These are phyloP conservation scores for Ganoderma resinaceum DNA, from an alignment of 1,284 basidiomycete genomes.

Conservation along the genomic window DNA sequence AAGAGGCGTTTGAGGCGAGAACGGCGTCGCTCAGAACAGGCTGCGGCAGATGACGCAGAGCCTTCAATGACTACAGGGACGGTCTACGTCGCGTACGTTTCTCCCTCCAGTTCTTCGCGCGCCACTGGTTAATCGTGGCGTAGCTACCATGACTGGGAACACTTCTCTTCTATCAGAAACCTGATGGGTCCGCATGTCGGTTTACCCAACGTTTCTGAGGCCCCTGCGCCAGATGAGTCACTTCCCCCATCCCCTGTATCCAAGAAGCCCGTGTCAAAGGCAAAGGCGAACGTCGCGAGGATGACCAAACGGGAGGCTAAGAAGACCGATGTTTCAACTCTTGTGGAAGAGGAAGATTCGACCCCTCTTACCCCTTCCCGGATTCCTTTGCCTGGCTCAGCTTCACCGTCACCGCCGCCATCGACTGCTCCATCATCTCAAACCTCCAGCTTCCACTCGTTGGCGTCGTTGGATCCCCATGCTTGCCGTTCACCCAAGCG, in stretches of 20 bases:
- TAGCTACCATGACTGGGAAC: slow-evolving; percentile 93
- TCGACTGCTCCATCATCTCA: slow-evolving; percentile 38
- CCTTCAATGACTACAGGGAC: slow-evolving; percentile 44
- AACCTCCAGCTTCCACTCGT: slow-evolving; percentile 23
- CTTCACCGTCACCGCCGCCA: slow-evolving; percentile 52
- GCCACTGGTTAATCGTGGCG: slow-evolving; percentile 11
- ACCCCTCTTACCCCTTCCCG: slow-evolving; percentile 40
- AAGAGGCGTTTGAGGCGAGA: slow-evolving; percentile 45
- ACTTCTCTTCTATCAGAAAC: slow-evolving; percentile 92
- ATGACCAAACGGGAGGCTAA: slow-evolving; percentile 28
- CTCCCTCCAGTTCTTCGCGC: neutral
- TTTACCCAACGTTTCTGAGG: slow-evolving; percentile 73
- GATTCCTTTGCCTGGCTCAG: slow-evolving; percentile 52
- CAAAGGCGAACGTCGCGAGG: slow-evolving; percentile 33
- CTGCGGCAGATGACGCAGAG: slow-evolving; percentile 21
- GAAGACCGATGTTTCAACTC: slow-evolving; percentile 20
- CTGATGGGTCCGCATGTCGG: slow-evolving; percentile 86
- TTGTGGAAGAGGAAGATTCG: slow-evolving; percentile 22
- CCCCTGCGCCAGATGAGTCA: slow-evolving; percentile 39
- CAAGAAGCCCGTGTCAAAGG: slow-evolving; percentile 40
- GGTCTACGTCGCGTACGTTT: slow-evolving; percentile 82
- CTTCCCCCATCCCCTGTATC: slow-evolving; percentile 31
- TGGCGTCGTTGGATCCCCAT: slow-evolving; percentile 33
- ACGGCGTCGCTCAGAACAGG: slow-evolving; percentile 41
- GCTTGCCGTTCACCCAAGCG: slow-evolving; percentile 66